Evolutionary conservation across 1,284 basidiomycete species (phyloP).

Genomic region (Taiwanofungus camphoratus): DNA sequence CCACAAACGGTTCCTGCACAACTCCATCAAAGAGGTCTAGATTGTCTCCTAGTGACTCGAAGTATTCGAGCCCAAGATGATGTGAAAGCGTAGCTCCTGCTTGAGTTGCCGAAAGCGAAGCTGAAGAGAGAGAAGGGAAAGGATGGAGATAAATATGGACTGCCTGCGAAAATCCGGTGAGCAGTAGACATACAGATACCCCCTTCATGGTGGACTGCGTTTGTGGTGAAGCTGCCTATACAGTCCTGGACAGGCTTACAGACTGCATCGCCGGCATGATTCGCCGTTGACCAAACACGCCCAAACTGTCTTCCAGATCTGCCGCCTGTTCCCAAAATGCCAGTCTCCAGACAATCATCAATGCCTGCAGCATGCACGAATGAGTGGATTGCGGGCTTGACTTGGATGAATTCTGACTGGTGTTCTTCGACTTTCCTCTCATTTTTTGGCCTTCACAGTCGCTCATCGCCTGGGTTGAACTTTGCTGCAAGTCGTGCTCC

Average conservation of each 20-base stretch:
- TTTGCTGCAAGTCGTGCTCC: too few species aligned
- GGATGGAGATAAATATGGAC: slow-evolving; percentile 48
- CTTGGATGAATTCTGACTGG: too few species aligned
- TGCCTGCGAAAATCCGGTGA: slow-evolving; percentile 32
- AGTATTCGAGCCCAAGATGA: slow-evolving; percentile 64
- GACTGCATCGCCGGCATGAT: too few species aligned
- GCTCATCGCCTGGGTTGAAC: too few species aligned
- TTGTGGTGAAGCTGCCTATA: neutral
- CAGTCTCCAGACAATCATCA: too few species aligned
- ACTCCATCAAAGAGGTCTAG: slow-evolving; percentile 25
- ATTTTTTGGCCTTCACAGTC: too few species aligned
- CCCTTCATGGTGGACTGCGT: slow-evolving; percentile 23
- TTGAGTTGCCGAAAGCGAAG: slow-evolving; percentile 42
- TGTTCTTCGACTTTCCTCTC: too few species aligned
- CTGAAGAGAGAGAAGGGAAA: slow-evolving; percentile 27
- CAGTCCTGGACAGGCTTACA: neutral
- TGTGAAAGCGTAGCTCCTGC: slow-evolving; percentile 57
- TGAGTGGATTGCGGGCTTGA: too few species aligned
- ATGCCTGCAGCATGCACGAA: too few species aligned
- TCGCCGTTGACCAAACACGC: too few species aligned
- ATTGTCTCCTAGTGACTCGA: slow-evolving; percentile 44
- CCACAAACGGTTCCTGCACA: slow-evolving; percentile 48
- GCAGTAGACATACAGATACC: slow-evolving; percentile 23
- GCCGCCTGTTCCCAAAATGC: too few species aligned
- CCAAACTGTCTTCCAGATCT: too few species aligned